Percentiles rank a stretch among this genome's conserved stretches.
phyloP scores from a whole-genome alignment of 164 flowering plant genomes.

The Buxus sempervirens region DNA sequence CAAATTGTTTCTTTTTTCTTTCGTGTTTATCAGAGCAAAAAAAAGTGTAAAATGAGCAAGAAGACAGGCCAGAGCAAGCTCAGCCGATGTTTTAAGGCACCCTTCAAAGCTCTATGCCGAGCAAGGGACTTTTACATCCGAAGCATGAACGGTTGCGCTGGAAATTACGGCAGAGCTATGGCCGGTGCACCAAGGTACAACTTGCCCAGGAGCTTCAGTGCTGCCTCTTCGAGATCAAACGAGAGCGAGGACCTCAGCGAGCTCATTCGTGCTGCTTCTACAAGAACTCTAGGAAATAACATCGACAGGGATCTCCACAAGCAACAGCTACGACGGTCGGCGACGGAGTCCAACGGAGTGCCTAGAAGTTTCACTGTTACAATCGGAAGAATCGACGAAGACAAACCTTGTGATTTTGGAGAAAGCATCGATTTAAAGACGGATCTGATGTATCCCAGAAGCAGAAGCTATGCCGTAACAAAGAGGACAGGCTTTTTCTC shows the following conservation, averaged over 20 bases:
- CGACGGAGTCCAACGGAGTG: constrained; percentile 17
- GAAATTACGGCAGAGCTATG: constrained; percentile 10
- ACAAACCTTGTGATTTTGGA: constrained; percentile 38
- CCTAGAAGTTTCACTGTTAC: constrained; percentile 59
- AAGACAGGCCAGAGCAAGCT: constrained; percentile 35
- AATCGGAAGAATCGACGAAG: constrained; percentile 76
- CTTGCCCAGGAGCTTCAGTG: constrained; percentile 56
- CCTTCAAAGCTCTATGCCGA: constrained; percentile 35
- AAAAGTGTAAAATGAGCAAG: constrained; percentile 10
- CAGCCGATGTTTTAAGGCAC: constrained; percentile 33
- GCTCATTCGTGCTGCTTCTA: constrained; percentile 54
- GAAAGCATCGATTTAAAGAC: constrained; percentile 18
- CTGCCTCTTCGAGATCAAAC: constrained; percentile 23
- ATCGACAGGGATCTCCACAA: constrained; percentile 19
- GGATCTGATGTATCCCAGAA: constrained; percentile 38
- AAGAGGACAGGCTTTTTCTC: constrained; percentile 12
- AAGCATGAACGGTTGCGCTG: constrained; percentile 34
- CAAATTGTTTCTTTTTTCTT: not conserved
- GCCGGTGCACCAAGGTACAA: not conserved
- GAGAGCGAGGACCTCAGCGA: constrained; percentile 42
- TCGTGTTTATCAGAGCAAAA: not conserved
- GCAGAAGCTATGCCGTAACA: constrained; percentile 50
- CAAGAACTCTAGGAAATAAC: constrained; percentile 21
- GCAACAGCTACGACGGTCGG: constrained; percentile 1
- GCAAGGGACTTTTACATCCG: constrained; percentile 53